Base-by-base conservation (phyloP, 495 filamentous ascomycete genomes). In the Monascus purpureus region DNA sequence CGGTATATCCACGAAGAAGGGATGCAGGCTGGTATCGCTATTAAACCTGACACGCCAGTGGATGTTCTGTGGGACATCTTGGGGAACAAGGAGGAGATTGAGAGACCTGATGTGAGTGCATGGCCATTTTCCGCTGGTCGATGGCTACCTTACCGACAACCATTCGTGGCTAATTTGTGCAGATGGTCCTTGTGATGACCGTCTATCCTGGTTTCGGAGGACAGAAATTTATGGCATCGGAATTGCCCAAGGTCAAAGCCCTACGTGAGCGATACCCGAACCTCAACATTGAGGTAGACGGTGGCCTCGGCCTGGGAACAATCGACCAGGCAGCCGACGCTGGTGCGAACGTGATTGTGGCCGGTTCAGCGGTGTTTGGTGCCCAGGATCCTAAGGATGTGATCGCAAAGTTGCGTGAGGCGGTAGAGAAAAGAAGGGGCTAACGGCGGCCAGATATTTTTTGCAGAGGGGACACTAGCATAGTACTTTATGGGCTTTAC, bases 171-270 rank as follows among this genome's bases (percentile, higher is more conserved):
- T n/a, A 4, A 24, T 16, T 15, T 18, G 18, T 7, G 31, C 36
- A 97, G 90, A 96, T 97, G 92, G 84, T 92, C 16, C 76, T 97
- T 7, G 77, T 97, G 24, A 97, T 97, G 90, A 97, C 90, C 6
- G 90, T 97, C 13, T 75, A 97, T 56, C 90, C 90, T 13, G 90
- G 90, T 32, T 97, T 96, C 55, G 92, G 90, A 38, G 90, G 90
- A 8, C 92, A 97, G 55, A 93, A 92, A 52, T 97, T 97, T 72
- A 94, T 95, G 80, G 77, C 84, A 4, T 81, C 78, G 3, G 82
- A 92, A 54, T 69, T 97, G 43, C 92, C 90, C 41, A 97, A 97
- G 59, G 92, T 97, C 19, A 50, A 72, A 31, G 82, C 77, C 28
- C 65, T 97, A 45, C 73, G 92, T 31, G 59, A 77, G 48, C 71